Base-by-base conservation (phyloP, 169 alveolate genomes). In the Plasmodium fragile region DNA sequence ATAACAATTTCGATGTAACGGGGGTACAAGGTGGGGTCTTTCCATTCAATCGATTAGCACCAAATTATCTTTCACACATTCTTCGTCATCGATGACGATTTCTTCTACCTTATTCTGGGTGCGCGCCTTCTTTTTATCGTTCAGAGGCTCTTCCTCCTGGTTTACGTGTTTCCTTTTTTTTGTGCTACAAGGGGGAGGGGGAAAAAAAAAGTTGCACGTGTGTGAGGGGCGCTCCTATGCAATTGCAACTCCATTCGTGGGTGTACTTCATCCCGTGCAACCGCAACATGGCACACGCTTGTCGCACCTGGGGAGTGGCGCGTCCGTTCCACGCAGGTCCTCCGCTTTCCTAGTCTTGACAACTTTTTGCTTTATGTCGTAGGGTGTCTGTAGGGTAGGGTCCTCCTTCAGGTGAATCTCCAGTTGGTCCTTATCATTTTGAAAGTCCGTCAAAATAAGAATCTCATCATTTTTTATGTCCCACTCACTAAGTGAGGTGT, bases 381-480 rank as follows among this genome's bases (percentile, higher is more conserved):
- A 85, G 36, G 52, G 36, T 11, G 43, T 32, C 43, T 85, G 72
- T 11, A 85, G 41, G 1, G 93, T 49, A 16, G 83, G 83, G 30
- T 85, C 93, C 49, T 87, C 90, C 55, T 87, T 87, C 49, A 87
- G 72, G 71, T 87, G 89, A 28, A 87, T 75, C 81, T 87, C 93
- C 30, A 87, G 16, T 25, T 87, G 93, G n/a, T 78, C 89, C 18
- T 87, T 87, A 69, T 55, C 75, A 87, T 87, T 79, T 45, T 87
- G 93, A 65, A 65, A 55, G 81, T 87, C 93, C n/a, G 93, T 87
- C 45, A 87, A 79, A 59, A 65, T 77, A 18, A 87, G 36, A 55
- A 87, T 52, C 70, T 87, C 93, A 22, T 78, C 93, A 87, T 87
- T 55, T 59, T 87, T 78, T 3, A 87, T 87, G 45, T 65, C 89